These are phyloP conservation scores for Trichosporon coremiiforme DNA, from an alignment of 1,284 basidiomycete species.

Conservation along the genomic window DNA sequence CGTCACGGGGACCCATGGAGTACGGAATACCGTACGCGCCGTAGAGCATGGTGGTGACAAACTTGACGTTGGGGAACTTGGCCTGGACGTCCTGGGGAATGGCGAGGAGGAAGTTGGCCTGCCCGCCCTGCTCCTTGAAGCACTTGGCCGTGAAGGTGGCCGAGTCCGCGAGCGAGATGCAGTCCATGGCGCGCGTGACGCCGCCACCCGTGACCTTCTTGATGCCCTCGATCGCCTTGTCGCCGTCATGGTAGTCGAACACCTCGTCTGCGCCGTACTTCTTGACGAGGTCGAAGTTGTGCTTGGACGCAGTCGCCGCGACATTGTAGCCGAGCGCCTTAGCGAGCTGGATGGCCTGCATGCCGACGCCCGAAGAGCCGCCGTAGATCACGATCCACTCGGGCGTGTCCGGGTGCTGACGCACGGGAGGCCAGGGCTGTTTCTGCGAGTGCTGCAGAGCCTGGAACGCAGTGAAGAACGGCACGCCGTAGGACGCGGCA, in stretches of 20 bases:
- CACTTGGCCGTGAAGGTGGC: constrained; percentile 37
- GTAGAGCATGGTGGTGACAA: constrained; percentile 43
- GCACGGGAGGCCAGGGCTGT: constrained; percentile 26
- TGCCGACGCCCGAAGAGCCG: constrained; percentile 58
- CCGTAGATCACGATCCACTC: constrained; percentile 57
- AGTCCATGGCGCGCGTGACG: constrained; percentile 43
- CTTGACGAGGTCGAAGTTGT: constrained; percentile 57
- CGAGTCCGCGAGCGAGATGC: constrained; percentile 43
- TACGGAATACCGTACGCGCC: constrained; percentile 37
- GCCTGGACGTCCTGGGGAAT: constrained; percentile 31
- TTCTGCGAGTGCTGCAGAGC: constrained; percentile 28
- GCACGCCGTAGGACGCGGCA: constrained; percentile 58
- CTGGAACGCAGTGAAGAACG: constrained; percentile 38
- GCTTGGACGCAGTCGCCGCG: constrained; percentile 56
- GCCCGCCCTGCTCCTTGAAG: constrained; percentile 38
- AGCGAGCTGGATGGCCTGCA: constrained; percentile 59
- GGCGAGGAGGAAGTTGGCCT: constrained; percentile 42
- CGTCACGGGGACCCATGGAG: constrained; percentile 33
- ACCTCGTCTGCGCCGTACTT: constrained; percentile 58
- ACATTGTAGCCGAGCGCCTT: constrained; percentile 58
- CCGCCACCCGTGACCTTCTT: constrained; percentile 44
- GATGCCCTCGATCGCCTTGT: constrained; percentile 36
- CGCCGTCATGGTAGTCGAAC: constrained; percentile 40
- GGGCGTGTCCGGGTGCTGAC: constrained; percentile 22
- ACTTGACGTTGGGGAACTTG: constrained; percentile 37